phyloP scores from a whole-genome alignment of 768 basidiomycete species.

The Amanita rubescens region DNA sequence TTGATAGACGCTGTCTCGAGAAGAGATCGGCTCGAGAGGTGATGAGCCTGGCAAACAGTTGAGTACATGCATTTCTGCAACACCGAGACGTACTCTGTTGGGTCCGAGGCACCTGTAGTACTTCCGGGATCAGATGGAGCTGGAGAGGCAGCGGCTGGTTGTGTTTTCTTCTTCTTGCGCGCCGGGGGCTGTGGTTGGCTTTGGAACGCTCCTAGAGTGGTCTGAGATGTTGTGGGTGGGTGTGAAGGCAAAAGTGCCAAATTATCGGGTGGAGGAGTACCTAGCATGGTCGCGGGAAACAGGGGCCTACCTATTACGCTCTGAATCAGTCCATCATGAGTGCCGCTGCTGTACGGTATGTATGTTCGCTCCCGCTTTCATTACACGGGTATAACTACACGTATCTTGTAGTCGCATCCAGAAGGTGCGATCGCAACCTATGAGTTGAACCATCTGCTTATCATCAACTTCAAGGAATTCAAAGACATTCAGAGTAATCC shows the following conservation, averaged over 20 bases:
- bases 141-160: constrained; percentile 43
- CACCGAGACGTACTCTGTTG: constrained; percentile 28
- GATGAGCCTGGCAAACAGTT: neutral
- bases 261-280: neutral
- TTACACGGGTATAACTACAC: neutral
- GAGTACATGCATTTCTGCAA: neutral
- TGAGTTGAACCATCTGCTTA: constrained; percentile 10
- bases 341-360: constrained; percentile 37
- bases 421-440: constrained; percentile 38
- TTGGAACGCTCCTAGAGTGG: neutral
- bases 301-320: constrained; percentile 2
- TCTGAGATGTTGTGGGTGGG: neutral
- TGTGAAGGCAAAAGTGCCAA: neutral
- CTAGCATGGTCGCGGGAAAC: neutral
- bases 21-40: constrained; percentile 63
- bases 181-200: constrained; percentile 22
- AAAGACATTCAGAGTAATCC: constrained; percentile 54
- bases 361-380: constrained; percentile 2
- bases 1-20: constrained; percentile 59
- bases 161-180: constrained; percentile 53
- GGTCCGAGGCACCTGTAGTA: constrained; percentile 22
- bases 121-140: constrained; percentile 48
- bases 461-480: constrained; percentile 53
- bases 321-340: constrained; percentile 11
- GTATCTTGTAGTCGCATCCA: constrained; percentile 58